Percentiles rank a stretch among this genome's conserved stretches.
Evolutionary conservation across 225 moss, liverwort and hornwort genomes (phyloP).

Genomic region (Rhytidiadelphus loreus): DNA sequence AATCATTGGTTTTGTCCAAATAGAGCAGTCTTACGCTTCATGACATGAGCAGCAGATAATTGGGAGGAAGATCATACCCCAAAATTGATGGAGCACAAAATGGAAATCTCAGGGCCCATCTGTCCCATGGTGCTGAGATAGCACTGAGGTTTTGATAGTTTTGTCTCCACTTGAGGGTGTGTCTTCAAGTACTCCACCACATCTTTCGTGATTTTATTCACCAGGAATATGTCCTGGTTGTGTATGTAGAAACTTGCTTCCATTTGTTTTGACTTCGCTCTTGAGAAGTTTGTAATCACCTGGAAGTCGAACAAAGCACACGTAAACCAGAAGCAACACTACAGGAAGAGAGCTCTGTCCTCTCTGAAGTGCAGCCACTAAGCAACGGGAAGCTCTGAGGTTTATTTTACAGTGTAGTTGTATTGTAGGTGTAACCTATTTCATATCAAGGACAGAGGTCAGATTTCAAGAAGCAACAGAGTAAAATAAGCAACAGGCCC

Average conservation of each 20-base stretch:
- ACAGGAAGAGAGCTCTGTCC: background rate
- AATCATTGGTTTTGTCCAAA: background rate
- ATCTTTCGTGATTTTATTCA: slow-evolving; percentile 44
- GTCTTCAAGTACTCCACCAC: slow-evolving; percentile 36
- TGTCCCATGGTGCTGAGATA: slow-evolving; percentile 46
- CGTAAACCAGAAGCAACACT: background rate
- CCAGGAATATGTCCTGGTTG: slow-evolving; percentile 64
- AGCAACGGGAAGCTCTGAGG: background rate
- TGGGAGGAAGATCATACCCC: slow-evolving; percentile 9
- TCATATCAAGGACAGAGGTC: background rate
- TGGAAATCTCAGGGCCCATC: slow-evolving; percentile 31
- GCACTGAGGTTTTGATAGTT: slow-evolving; percentile 44
- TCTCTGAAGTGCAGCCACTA: background rate
- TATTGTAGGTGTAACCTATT: background rate
- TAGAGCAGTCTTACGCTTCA: background rate
- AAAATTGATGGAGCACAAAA: slow-evolving; percentile 40
- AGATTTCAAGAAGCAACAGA: background rate
- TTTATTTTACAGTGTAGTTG: background rate
- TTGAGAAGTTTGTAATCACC: slow-evolving; percentile 85
- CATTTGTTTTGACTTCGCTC: slow-evolving; percentile 57
- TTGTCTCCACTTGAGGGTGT: slow-evolving; percentile 51
- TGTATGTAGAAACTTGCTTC: slow-evolving; percentile 67
- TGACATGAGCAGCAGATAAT: background rate
- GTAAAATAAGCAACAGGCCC: background rate
- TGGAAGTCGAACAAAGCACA: background rate